Evolutionary conservation across 192 early-diverging fungal species (phyloP), one percentile per base, ranked within the genome.

Genomic region (Phycomyces nitens): DNA sequence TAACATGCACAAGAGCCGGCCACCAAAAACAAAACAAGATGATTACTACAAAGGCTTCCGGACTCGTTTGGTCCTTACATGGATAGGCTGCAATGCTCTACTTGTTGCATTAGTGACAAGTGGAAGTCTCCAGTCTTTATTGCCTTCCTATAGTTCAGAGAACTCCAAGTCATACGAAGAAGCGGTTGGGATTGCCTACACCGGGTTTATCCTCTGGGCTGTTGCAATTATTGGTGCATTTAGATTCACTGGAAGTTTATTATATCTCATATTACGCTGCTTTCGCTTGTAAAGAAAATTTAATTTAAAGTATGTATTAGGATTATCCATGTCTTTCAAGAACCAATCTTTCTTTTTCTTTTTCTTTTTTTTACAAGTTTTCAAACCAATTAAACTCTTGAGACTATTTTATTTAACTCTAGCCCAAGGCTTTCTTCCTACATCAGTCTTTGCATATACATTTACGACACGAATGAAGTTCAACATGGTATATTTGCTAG

Each of bases 201-300:
- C 90, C 50, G 89, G 84, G 11, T 91, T 97, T 72, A 92, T 95
- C 52, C 86, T 97, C 51, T 97, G 90, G 86, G 86, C 87, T 8
- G 92, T 95, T 5, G 82, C 88, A 3, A 85, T 71, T 9, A 79
- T 93, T 57, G 79, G 90, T 7, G 71, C 73, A 0, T 82, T 95
- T 69, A 79, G 94, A 12, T 95, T 95, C 75, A 57, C 89, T 29
- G 94, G 94, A 16, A 87, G 84, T 59, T 59, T 80, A 49, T 64
- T 78, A 42, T 96, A 95, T 66, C 80, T 91, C 23, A 60, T 96
- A 27, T 58, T 80, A 29, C 47, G 60, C 15, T 52, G 47, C 14
- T 62, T 62, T 60, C 38, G 23, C 39, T 24, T 59, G 23, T 59
- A 59, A 58, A 34, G 7, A 34, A 34, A 34, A n/a, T n/a, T n/a